Base-by-base conservation (phyloP, 768 basidiomycete species). In the Scleroderma bovista region DNA sequence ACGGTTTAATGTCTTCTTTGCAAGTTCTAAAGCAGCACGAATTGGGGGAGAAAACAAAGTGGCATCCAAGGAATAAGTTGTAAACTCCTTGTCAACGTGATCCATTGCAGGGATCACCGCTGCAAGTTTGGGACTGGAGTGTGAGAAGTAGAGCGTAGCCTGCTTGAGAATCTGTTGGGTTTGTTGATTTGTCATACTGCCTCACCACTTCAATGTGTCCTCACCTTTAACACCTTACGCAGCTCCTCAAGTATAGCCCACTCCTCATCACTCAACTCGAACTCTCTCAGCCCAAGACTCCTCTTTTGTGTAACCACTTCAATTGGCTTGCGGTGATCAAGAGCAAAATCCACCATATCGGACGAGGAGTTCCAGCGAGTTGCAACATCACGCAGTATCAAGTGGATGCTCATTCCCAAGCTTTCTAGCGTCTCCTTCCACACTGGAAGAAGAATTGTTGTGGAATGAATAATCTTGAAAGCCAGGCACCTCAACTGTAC, bases 101-200 rank as follows among this genome's bases (percentile, higher is more conserved):
- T 66, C 64, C 59, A 66, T 66, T 12, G 58, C 57, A 0, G 55
- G 64, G 16, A 66, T 61, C 15, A 66, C 56, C 3, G 39, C 59
- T 2, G 64, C 53, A 11, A 65, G 57, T 39, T 60, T 64, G 1
- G 58, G 60, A 1, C 54, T 58, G 1, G 15, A 23, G 1, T 47
- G 43, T 6, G 60, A 65, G 57, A 65, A 65, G 52, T 54, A 64
- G 22, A 46, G 44, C 3, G 49, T 64, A n/a, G 60, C 54, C 34
- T 63, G 48, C 46, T 63, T 60, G 9, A 55, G 46, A 33, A 56
- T 37, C 61, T 63, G 32, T 22, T 50, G 20, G 31, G 22, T n/a
- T 47, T 17, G 26, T 29, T 9, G 9, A 29, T 29, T 4, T 9
- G 9, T 29, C 26, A 29, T 29, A 9, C 9, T 29, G 9, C 26